Evolutionary conservation across 2,329 filamentous ascomycete species (phyloP).

Genomic region (Sclerotinia nivalis): DNA sequence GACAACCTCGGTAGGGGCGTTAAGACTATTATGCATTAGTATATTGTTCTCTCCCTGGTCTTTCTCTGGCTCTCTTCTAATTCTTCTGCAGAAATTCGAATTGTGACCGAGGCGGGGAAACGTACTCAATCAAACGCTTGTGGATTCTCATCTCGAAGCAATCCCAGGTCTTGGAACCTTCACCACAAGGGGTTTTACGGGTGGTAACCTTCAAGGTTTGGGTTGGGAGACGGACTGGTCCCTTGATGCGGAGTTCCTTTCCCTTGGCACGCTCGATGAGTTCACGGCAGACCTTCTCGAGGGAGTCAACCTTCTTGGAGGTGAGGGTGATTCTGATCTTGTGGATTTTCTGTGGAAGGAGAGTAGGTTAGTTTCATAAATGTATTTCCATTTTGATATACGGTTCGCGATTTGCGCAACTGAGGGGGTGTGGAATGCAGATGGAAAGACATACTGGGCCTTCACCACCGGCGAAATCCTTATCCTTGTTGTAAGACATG

Average conservation of each 20-base stretch:
- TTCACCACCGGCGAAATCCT: slow-evolving; percentile 81
- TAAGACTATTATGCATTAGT: slow-evolving; percentile 58
- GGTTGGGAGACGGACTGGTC: slow-evolving; percentile 94
- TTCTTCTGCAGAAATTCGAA: slow-evolving; percentile 16
- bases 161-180: slow-evolving; percentile 99
- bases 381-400: neutral
- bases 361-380: slow-evolving; percentile 17
- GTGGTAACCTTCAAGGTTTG: slow-evolving; percentile 79
- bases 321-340: slow-evolving; percentile 98
- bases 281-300: slow-evolving; percentile 98
- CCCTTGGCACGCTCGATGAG: slow-evolving; percentile 97
- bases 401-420: neutral
- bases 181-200: slow-evolving; percentile 98
- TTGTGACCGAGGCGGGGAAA: slow-evolving; percentile 33
- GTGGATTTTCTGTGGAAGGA: slow-evolving; percentile 75
- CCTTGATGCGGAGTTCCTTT: slow-evolving; percentile 99
- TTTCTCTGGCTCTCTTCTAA: neutral
- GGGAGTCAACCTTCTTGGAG: slow-evolving; percentile 87
- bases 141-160: slow-evolving; percentile 98
- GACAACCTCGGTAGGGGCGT: slow-evolving; percentile 96
- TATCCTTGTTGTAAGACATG: slow-evolving; percentile 98
- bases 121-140: slow-evolving; percentile 94
- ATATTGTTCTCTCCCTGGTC: neutral
- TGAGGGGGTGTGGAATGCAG: neutral
- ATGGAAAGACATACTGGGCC: slow-evolving; percentile 67